phyloP scores from a whole-genome alignment of 1,284 basidiomycete species.

The Agroathelia rolfsii region DNA sequence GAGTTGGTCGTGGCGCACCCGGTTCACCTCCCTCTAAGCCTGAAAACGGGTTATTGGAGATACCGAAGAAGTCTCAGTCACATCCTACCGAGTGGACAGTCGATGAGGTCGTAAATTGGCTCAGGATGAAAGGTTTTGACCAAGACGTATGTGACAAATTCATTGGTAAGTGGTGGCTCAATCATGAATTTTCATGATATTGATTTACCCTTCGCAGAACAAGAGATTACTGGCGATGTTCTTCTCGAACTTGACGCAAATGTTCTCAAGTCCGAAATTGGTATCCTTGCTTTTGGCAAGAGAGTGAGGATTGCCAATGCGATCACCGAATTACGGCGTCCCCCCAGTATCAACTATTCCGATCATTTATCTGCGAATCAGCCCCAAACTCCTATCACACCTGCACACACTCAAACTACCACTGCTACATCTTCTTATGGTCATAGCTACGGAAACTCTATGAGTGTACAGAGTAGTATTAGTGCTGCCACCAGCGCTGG shows the following conservation, averaged over 20 bases:
- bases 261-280: slow-evolving; percentile 91
- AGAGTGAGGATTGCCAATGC: slow-evolving; percentile 89
- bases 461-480: too few relatives aligned
- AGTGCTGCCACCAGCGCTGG: too few relatives aligned
- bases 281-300: slow-evolving; percentile 90
- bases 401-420: slow-evolving; percentile 18
- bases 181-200: slow-evolving; percentile 3
- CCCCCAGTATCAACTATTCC: slow-evolving; percentile 43
- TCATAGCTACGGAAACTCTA: too few relatives aligned
- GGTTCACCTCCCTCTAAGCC: too few relatives aligned
- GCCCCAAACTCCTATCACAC: slow-evolving; percentile 16
- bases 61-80: slow-evolving; percentile 13
- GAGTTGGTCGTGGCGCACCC: too few relatives aligned
- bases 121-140: slow-evolving; percentile 79
- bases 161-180: slow-evolving; percentile 41
- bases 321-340: slow-evolving; percentile 81
- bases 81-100: slow-evolving; percentile 77
- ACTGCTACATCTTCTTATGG: too few relatives aligned
- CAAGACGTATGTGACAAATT: slow-evolving; percentile 79
- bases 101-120: slow-evolving; percentile 87
- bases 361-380: slow-evolving; percentile 21
- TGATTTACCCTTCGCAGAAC: slow-evolving; percentile 46
- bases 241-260: slow-evolving; percentile 89
- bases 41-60: too few relatives aligned
- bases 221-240: slow-evolving; percentile 97